phyloP scores from a whole-genome alignment of 768 basidiomycete genomes.

The Mycena kentingensis region DNA sequence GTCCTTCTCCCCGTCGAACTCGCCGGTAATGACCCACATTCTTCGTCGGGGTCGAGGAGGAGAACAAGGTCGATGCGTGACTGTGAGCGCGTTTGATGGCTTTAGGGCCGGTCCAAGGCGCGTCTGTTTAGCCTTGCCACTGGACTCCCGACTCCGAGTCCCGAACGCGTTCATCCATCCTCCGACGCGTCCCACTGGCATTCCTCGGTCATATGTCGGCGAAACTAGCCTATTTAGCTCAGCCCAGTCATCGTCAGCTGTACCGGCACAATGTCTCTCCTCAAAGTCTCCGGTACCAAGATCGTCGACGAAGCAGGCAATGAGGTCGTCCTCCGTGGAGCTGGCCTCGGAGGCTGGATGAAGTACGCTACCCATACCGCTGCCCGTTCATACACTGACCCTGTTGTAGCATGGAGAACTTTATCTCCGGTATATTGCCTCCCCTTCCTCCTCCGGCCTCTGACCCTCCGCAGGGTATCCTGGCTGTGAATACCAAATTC shows the following conservation, averaged over 20 bases:
- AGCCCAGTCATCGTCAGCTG: neutral
- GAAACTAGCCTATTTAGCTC: conserved; percentile 11
- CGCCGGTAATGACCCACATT: conserved; percentile 61
- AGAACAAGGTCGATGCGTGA: too few species aligned
- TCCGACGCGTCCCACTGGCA: too few species aligned
- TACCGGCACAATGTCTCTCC: conserved; percentile 44
- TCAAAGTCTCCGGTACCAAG: conserved; percentile 59
- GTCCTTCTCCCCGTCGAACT: conserved; percentile 47
- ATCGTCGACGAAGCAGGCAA: conserved; percentile 58
- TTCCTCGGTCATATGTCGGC: conserved; percentile 14
- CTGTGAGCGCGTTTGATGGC: too few species aligned
- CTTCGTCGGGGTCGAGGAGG: neutral
- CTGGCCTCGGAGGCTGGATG: conserved; percentile 84
- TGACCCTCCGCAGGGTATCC: conserved; percentile 57
- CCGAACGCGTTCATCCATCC: too few species aligned
- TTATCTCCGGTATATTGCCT: conserved; percentile 54
- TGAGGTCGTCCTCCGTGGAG: conserved; percentile 65
- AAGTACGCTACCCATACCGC: conserved; percentile 48
- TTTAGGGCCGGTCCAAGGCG: too few species aligned
- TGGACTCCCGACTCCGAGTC: too few species aligned
- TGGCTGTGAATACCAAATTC: conserved; percentile 80
- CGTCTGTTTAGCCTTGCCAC: too few species aligned
- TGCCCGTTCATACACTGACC: conserved; percentile 7
- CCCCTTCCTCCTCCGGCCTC: neutral
- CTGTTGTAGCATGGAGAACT: conserved; percentile 70